Base-by-base conservation (phyloP, 2,329 filamentous ascomycete species). In the Colletotrichum graminicola region DNA sequence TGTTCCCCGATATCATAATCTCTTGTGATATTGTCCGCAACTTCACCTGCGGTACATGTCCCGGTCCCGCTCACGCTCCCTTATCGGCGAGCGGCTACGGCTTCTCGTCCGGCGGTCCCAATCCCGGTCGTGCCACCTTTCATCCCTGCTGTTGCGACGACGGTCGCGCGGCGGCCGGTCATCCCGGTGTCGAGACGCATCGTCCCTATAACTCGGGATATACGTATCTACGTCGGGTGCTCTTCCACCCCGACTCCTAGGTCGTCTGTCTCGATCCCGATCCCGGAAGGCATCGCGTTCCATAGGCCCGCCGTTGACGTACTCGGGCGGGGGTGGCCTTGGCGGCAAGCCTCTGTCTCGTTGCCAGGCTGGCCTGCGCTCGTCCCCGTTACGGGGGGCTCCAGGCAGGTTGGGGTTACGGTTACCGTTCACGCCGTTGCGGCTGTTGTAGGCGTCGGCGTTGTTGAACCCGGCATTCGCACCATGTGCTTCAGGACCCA, bases 311-410 rank as follows among this genome's bases (percentile, higher is more conserved):
- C 81, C 82, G 59, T 79, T 80, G 60, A 75, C 72, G 73, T 80
- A 77, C 72, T 83, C 81, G 10, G 84, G 81, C n/a, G 84, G 84
- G 2, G 87, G 85, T 2, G 86, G 87, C 12, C 86, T 81, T 5
- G 85, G 86, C 4, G 85, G 86, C 16, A 87, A 77, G 12, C 83
- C 84, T 29, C 85, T 83, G n/a, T 88, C 87, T 64, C 87, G 80
- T 56, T 85, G 84, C 88, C 88, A 90, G 2, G 85, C 87, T 7
- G 87, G 87, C 62, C 87, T 80, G 21, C 86, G 82, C 21, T 85
- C 84, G 21, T 86, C 83, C 26, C 77, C 82, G 62, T 77, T 79
- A 60, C 75, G 43, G 56, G 65, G 66, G 12, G 78, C 82, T 72
- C 77, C 77, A 51, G 80, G 80, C 7, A 64, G 45, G 26, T 77